phyloP scores from a whole-genome alignment of 177 flowering plant genomes.

The Telopea speciosissima region DNA sequence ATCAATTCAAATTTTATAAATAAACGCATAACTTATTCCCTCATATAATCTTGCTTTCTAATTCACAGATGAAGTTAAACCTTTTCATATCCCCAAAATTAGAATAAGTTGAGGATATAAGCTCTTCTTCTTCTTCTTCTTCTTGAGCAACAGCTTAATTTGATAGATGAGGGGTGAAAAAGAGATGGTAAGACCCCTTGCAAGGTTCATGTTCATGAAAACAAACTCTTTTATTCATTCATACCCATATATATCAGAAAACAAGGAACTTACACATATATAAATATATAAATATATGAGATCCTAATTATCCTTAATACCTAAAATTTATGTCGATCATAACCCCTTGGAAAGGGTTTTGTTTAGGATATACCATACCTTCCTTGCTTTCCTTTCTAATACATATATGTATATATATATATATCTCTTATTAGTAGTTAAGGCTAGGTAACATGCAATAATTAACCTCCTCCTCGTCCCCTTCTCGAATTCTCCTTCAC shows the following conservation, averaged over 20 bases:
- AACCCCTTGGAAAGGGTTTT: neutral
- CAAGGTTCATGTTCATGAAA: neutral
- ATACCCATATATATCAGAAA: neutral
- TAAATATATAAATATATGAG: no score
- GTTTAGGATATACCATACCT: neutral
- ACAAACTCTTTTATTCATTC: neutral
- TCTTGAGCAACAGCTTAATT: no score
- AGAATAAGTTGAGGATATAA: neutral
- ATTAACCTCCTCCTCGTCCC: slow-evolving; percentile 16
- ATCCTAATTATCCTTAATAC: neutral
- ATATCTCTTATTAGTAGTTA: neutral
- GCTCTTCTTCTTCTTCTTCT: neutral
- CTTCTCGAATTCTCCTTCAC: slow-evolving; percentile 46
- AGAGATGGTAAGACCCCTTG: no score
- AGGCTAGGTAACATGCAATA: no score
- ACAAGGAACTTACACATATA: neutral
- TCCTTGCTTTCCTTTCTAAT: neutral
- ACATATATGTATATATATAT: no score
- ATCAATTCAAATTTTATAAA: no score
- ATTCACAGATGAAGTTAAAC: no score
- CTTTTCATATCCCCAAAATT: neutral
- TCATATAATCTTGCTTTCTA: no score
- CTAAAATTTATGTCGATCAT: neutral
- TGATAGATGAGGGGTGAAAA: neutral
- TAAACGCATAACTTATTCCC: no score